Percentiles rank a stretch among this genome's conserved stretches.
Conservation (phyloP, 805 yeast genomes). For the Lachancea thermotolerans region DNA sequence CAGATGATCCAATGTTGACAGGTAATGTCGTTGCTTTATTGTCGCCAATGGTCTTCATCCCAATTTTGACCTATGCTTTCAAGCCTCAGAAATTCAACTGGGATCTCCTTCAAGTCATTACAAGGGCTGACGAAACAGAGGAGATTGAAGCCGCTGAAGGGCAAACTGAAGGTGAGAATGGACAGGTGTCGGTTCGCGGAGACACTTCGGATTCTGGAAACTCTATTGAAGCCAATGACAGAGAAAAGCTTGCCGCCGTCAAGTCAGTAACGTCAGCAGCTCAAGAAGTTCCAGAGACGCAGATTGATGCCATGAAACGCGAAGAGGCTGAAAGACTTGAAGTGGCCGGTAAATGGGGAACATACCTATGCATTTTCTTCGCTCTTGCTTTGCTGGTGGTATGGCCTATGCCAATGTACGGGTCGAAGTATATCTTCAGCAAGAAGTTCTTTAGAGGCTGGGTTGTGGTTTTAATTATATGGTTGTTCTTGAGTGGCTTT, state of each 20-base stretch:
- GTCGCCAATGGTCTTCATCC: constrained; percentile 61
- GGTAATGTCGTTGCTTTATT: constrained; percentile 81
- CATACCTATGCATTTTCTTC: constrained; percentile 50
- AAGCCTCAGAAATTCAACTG: constrained; percentile 74
- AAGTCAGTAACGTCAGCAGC: constrained; percentile 30
- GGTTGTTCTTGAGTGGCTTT: constrained; percentile 65
- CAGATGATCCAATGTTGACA: constrained; percentile 80
- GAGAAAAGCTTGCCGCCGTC: constrained; percentile 25
- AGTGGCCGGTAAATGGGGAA: constrained; percentile 56
- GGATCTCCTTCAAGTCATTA: constrained; percentile 51
- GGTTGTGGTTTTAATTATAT: constrained; percentile 74
- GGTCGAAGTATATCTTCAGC: constrained; percentile 67
- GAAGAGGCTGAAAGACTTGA: constrained; percentile 47
- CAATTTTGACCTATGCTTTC: constrained; percentile 56
- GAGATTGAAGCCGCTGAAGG: constrained; percentile 47
- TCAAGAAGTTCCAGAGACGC: constrained; percentile 21
- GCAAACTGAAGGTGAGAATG: constrained; percentile 21
- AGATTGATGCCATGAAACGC: constrained; percentile 25
- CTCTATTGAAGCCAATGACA: constrained; percentile 2
- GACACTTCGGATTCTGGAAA: constrained; percentile 7
- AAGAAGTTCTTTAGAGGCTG: constrained; percentile 80
- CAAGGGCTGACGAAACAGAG: constrained; percentile 64
- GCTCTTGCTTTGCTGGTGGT: constrained; percentile 59
- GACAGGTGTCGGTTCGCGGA: background rate
- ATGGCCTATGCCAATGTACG: constrained; percentile 97